phyloP scores from a whole-genome alignment of 257 asterid genomes.

The Solanum phureja region DNA sequence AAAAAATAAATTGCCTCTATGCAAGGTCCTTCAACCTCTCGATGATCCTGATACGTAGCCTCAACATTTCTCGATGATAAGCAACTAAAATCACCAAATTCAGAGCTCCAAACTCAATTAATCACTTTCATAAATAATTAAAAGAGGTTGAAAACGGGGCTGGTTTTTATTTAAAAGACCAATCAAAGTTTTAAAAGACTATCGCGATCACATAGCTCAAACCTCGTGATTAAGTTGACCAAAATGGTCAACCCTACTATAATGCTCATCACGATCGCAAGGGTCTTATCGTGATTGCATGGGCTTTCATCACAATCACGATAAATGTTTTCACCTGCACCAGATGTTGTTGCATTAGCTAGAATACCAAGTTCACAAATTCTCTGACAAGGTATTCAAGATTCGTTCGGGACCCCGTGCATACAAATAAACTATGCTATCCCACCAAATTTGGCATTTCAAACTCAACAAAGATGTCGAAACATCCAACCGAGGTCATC shows the following conservation, averaged over 20 bases:
- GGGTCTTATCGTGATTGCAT: neutral
- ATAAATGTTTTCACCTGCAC: neutral
- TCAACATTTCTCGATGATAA: neutral
- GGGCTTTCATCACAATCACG: neutral
- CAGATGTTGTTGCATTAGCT: neutral
- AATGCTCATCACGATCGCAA: neutral
- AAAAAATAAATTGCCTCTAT: too few species aligned
- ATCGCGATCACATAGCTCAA: neutral
- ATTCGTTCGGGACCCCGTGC: neutral
- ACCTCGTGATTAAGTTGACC: neutral
- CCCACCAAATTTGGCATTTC: neutral
- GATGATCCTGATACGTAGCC: neutral
- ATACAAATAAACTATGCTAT: neutral
- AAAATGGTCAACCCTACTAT: neutral
- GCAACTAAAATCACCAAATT: neutral
- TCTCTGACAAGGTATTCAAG: neutral
- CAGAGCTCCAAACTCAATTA: neutral
- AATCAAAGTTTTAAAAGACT: neutral
- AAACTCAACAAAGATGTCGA: neutral
- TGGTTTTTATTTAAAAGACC: neutral
- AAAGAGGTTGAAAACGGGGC: neutral
- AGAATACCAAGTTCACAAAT: neutral
- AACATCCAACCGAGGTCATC: neutral
- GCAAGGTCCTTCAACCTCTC: neutral
- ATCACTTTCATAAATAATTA: neutral